Evolutionary conservation across 352 stramenopile species (phyloP), one percentile per base, ranked within the genome.

Genomic region (Pythium chondricola): DNA sequence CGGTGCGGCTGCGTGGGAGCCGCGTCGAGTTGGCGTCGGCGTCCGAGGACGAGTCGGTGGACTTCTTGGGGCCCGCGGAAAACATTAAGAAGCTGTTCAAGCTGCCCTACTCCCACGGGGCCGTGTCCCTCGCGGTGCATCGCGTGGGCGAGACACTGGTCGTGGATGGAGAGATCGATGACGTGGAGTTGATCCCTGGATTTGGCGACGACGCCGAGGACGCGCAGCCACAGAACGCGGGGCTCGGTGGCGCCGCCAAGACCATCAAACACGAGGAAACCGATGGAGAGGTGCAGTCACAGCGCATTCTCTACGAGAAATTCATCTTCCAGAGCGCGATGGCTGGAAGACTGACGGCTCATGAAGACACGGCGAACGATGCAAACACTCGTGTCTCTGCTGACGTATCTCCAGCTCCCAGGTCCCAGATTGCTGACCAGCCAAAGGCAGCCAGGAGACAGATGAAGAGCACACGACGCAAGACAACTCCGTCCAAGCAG

Each of bases 51-150:
- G 67, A 89, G 13, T 43, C 76, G 0, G 74, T 91, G 43, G 73
- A 93, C 43, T 93, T 90, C 40, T 46, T 93, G 29, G 83, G 83
- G 0, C 83, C 83, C 0, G 83, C 83, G 0, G 83, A 93, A 56
- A 89, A 89, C 47, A 90, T 93, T 48, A 93, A 93, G 57, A 77
- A 74, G 30, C 67, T 93, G 2, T 93, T 93, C 54, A 93, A 93
- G 56, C 53, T 93, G 44, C 79, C 83, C 27, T 93, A 93, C 57
- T 91, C 83, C 9, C 71, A 83, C 26, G 77, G 64, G 1, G 57
- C 67, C 30, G 80, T 93, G n/a, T 93, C 83, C 5, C 65, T 93
- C 7, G 83, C 80, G 0, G 78, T 93, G 22, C 83, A 93, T 56
- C 74, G 78, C 22, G 76, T 93, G 0, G 83, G 83, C 1, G 77